A percentile compares a stretch with the other conserved stretches of the same genome.
These are phyloP conservation scores for Leccinum arenicola DNA, from an alignment of 768 basidiomycete species.

Conservation along the genomic window DNA sequence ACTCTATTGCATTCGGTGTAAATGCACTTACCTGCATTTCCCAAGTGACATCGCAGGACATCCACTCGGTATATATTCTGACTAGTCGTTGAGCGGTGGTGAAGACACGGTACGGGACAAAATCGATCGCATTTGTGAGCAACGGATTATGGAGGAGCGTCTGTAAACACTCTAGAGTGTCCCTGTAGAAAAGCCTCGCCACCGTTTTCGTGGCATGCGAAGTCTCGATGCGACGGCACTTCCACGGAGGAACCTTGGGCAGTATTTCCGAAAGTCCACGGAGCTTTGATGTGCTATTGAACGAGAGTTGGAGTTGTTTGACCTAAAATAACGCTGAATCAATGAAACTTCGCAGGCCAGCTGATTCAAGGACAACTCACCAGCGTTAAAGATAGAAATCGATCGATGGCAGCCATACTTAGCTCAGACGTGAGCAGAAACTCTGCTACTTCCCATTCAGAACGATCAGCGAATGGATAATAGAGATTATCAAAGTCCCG, in stretches of 20 bases:
- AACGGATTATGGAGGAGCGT: background rate
- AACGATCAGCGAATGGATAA: background rate
- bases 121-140: slow-evolving; percentile 2
- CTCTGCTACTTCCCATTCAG: background rate
- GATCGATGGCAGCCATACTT: background rate
- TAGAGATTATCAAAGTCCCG: background rate
- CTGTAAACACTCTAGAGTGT: background rate
- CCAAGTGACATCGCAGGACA: slow-evolving; percentile 25
- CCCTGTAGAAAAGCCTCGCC: background rate
- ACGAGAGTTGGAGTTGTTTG: slow-evolving; percentile 21
- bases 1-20: background rate
- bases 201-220: background rate
- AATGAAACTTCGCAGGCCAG: background rate
- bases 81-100: background rate
- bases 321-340: background rate
- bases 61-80: background rate
- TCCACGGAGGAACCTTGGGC: background rate
- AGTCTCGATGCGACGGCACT: background rate
- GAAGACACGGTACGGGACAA: background rate
- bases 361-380: background rate
- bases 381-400: background rate
- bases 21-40: slow-evolving; percentile 18
- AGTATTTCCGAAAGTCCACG: background rate
- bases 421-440: background rate
- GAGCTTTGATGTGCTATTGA: slow-evolving; percentile 14